phyloP scores from a whole-genome alignment of 2,329 filamentous ascomycete genomes.

The Cladobotryum mycophilum region DNA sequence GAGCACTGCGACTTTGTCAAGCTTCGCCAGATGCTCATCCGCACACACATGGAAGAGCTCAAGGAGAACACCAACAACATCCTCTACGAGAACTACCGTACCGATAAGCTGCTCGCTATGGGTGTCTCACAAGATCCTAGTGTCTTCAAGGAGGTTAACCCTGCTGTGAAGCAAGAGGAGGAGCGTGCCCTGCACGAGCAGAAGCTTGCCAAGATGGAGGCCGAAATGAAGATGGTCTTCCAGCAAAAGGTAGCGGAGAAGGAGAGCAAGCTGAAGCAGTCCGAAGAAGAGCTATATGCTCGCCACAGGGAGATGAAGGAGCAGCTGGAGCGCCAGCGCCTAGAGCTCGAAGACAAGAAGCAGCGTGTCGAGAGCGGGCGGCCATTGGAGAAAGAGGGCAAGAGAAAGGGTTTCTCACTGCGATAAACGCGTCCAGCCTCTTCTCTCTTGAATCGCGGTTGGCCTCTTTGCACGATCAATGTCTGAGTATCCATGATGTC shows the following conservation, averaged over 20 bases:
- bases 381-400: conserved; percentile 94
- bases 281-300: conserved; percentile 96
- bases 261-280: conserved; percentile 99
- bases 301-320: conserved; percentile 99
- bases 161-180: conserved; percentile 99
- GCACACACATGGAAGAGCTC: conserved; percentile 99
- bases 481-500: conserved; percentile 54
- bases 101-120: conserved; percentile 98
- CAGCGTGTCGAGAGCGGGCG: conserved; percentile 86
- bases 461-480: conserved; percentile 42
- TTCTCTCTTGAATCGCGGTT: conserved; percentile 13
- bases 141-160: conserved; percentile 99
- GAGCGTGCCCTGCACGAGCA: conserved; percentile 97
- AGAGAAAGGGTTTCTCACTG: conserved; percentile 99
- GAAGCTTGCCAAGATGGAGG: conserved; percentile 99
- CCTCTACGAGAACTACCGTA: conserved; percentile 99
- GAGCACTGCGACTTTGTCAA: conserved; percentile 99
- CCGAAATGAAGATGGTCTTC: conserved; percentile 99
- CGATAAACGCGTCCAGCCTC: conserved; percentile 54
- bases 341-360: conserved; percentile 99
- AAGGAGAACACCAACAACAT: conserved; percentile 99
- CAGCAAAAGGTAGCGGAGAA: conserved; percentile 99
- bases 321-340: conserved; percentile 89
- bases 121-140: conserved; percentile 97
- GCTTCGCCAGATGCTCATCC: conserved; percentile 98